Base-by-base conservation (phyloP, 805 yeast genomes). In the Lachancea sp. region DNA sequence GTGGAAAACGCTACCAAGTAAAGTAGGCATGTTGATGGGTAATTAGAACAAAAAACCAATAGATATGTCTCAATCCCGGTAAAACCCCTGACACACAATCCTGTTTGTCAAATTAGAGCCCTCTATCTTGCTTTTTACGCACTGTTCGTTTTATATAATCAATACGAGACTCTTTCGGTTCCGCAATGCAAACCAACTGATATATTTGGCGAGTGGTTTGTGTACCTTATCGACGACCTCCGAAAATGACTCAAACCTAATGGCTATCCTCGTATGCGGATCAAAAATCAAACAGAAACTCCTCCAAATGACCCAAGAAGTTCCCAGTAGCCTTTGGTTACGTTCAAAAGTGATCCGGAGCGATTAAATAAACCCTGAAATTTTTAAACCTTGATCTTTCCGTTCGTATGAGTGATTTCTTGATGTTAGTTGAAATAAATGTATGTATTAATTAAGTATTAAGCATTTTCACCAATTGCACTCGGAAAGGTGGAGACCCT, bases 1-100 rank as follows among this genome's bases (percentile, higher is more conserved):
- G 31, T 53, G 54, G 38, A 58, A 58, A 8, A 58, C 60, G 36
- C 56, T 55, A 2, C 58, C 52, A 20, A 58, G 45, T 30, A 58
- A 30, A 19, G 47, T 51, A 1, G 63, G 61, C 63, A 58, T 58
- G 20, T 17, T 24, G 12, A 21, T 9, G 4, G 12, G 34, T 15
- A 5, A 24, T n/a, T n/a, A n/a, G n/a, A n/a, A n/a, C n/a, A n/a
- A n/a, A n/a, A n/a, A n/a, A n/a, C n/a, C n/a, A n/a, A n/a, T n/a
- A n/a, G n/a, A n/a, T n/a, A n/a, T n/a, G n/a, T n/a, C n/a, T n/a
- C n/a, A n/a, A n/a, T n/a, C n/a, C n/a, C n/a, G n/a, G n/a, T n/a
- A n/a, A n/a, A n/a, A n/a, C n/a, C n/a, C n/a, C n/a, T n/a, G n/a
- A n/a, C n/a, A n/a, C n/a, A n/a, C n/a, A n/a, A n/a, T n/a, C n/a